Evolutionary conservation across 495 filamentous ascomycete genomes (phyloP).

Genomic region (Tetracladium setigerum): DNA sequence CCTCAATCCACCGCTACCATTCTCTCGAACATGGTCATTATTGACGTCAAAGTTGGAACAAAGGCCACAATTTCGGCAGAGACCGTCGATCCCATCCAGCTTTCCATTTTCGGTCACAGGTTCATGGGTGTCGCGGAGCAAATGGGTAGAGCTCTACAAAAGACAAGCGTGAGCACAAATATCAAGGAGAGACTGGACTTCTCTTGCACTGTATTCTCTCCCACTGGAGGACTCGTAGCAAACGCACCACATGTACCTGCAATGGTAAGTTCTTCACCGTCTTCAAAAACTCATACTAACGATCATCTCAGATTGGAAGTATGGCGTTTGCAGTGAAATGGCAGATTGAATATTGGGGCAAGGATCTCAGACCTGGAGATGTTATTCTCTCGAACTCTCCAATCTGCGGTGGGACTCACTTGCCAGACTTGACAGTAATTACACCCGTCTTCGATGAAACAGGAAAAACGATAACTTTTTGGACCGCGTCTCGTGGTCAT

Average conservation of each 20-base stretch:
- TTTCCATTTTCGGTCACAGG: slow-evolving; percentile 22
- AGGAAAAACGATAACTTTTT: slow-evolving; percentile 24
- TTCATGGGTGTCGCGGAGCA: slow-evolving; percentile 38
- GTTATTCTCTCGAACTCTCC: slow-evolving; percentile 21
- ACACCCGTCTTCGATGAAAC: slow-evolving; percentile 23
- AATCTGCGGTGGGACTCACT: slow-evolving; percentile 21
- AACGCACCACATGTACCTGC: slow-evolving; percentile 27
- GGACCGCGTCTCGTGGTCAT: slow-evolving; percentile 25
- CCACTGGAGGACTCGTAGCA: slow-evolving; percentile 33
- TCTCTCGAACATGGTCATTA: slow-evolving; percentile 12
- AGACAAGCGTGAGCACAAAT: slow-evolving; percentile 32
- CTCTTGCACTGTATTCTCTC: slow-evolving; percentile 34
- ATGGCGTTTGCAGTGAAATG: slow-evolving; percentile 22
- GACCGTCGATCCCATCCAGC: slow-evolving; percentile 17
- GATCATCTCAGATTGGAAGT: slow-evolving; percentile 15
- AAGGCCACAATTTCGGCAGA: too few relatives aligned
- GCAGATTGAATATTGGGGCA: slow-evolving; percentile 11
- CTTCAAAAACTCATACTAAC: background rate
- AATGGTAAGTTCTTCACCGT: slow-evolving; percentile 7
- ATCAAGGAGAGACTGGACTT: slow-evolving; percentile 39
- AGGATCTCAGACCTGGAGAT: slow-evolving; percentile 17
- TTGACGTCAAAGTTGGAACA: slow-evolving; percentile 4
- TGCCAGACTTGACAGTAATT: slow-evolving; percentile 24
- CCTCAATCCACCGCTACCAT: slow-evolving; percentile 17
- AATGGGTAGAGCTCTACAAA: slow-evolving; percentile 35